Evolutionary conservation across 2,329 filamentous ascomycete genomes (phyloP).

Genomic region (Colletotrichum sp.): DNA sequence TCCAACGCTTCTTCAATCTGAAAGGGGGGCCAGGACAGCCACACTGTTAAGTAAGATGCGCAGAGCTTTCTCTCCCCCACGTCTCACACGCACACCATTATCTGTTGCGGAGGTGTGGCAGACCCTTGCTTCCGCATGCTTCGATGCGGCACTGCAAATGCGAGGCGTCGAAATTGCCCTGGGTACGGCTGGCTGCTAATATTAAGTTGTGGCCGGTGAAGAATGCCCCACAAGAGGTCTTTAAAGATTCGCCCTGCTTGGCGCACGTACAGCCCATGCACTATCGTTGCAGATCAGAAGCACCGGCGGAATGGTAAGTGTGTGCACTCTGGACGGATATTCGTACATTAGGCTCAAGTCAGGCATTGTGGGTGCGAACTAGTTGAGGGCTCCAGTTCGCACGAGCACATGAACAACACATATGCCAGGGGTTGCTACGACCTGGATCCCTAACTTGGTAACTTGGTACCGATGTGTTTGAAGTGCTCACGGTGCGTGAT

Average conservation of each 20-base stretch:
- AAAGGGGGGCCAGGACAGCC: not conserved
- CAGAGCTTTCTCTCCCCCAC: not conserved
- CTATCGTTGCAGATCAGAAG: not conserved
- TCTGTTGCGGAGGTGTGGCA: not conserved
- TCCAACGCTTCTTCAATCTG: not conserved
- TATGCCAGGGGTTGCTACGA: not conserved
- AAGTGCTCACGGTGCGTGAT: not conserved
- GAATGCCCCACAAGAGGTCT: not conserved
- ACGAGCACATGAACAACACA: not conserved
- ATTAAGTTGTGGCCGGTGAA: not conserved
- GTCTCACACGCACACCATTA: not conserved
- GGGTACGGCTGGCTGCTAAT: slow-evolving; percentile 1
- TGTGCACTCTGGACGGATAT: not conserved
- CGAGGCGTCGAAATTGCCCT: slow-evolving; percentile 7
- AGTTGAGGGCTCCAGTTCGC: not conserved
- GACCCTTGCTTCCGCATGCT: not conserved
- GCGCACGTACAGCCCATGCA: not conserved
- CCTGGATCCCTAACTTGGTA: not conserved
- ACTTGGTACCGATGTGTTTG: not conserved
- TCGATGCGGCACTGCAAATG: not conserved
- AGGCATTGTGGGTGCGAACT: not conserved
- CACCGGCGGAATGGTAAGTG: not conserved
- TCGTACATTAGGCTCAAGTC: not conserved
- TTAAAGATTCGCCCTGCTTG: not conserved
- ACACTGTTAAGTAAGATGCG: not conserved